phyloP scores from a whole-genome alignment of 129 eudicot species.

The Pseudognaphalium luteoalbum region DNA sequence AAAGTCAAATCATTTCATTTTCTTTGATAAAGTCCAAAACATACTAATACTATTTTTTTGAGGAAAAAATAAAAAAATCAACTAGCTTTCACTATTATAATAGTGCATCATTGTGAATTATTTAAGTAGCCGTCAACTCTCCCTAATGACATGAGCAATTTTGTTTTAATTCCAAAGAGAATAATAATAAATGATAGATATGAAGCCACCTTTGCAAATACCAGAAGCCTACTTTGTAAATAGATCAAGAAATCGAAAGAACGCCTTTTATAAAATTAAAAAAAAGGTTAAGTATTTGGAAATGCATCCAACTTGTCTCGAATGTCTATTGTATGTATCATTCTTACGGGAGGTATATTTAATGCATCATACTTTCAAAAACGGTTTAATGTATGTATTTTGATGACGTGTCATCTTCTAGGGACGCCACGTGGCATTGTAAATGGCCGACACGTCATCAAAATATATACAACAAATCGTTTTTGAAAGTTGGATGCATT shows the following conservation, averaged over 20 bases:
- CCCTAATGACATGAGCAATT: constrained; percentile 22
- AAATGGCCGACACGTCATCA: no score
- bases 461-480: no score
- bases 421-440: no score
- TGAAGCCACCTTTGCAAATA: constrained; percentile 21
- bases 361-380: no score
- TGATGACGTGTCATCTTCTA: no score
- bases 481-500: no score
- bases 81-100: not conserved
- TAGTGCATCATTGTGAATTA: constrained; percentile 3
- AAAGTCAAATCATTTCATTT: not conserved
- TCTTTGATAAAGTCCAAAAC: constrained; percentile 15
- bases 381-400: no score
- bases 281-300: no score
- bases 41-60: not conserved
- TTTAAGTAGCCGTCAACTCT: constrained; percentile 28
- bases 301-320: no score
- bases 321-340: no score
- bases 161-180: not conserved
- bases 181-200: not conserved
- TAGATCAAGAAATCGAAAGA: not conserved
- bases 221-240: constrained; percentile 1
- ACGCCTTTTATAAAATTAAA: not conserved
- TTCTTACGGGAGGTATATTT: no score
- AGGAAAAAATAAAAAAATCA: not conserved